Evolutionary conservation across 257 asterid species (phyloP), one percentile per base, ranked within the genome.

Genomic region (Solanum dulcamara): DNA sequence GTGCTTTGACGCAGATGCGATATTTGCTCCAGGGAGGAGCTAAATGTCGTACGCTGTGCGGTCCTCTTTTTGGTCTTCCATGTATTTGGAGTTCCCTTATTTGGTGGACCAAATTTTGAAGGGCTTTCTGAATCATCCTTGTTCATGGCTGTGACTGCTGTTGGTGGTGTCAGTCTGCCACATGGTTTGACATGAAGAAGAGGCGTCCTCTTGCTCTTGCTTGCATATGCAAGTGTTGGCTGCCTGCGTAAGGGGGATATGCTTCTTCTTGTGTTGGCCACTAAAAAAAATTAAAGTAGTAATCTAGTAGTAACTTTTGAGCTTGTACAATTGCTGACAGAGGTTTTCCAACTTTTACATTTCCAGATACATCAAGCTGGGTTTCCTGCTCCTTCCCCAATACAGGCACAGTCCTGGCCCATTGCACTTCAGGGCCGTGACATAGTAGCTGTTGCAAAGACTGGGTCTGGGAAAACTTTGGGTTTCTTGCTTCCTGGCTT

Each of bases 321-420:
- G 89, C 86, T 67, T 88, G 81, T 83, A 84, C 85, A 84, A 83
- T 86, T 84, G 91, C 89, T 94, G 86, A 92, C 83, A 81, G 86
- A 90, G 85, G 86, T 83, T 88, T 88, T 74, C 86, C 86, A 38
- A 80, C 87, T 85, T 91, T 87, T 84, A 86, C 84, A 87, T 92
- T 90, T 94, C 89, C 95, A 97, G 99, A 98, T 91, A 87, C 94
- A 85, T 20, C 86, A 86, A 89, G 98, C 98, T 88, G 99, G 99
- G 83, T 97, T 97, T 90, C 89, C 97, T 87, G 95, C 96, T 72
- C 99, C 99, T 88, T 94, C 99, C 81, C 99, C 99, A 12, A 97
- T 97, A 71, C 99, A 97, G 93, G 99, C 99, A 17, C 99, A 97
- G 46, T 94, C 99, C n/a, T 97, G 99, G 99, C 99, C 99, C 18